Evolutionary conservation across 192 early-diverging fungal genomes (phyloP), one percentile per base, ranked within the genome.

Genomic region (Entomortierella lignicola): DNA sequence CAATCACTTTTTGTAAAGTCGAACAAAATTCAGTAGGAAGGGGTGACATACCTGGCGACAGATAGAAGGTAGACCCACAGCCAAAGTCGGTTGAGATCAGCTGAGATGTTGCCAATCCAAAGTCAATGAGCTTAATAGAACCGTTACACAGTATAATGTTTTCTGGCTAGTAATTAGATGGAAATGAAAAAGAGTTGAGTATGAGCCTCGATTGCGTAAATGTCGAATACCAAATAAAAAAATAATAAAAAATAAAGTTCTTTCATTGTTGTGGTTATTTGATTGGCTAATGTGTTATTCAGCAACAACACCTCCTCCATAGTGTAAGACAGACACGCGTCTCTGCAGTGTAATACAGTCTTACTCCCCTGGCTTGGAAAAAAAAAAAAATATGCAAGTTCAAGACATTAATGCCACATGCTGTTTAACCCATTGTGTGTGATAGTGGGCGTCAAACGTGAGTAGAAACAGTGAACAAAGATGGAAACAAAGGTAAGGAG

Each of bases 41-140:
- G 23, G 51, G 15, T 47, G 20, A 29, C 52, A 47, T 86, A 88
- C 87, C 87, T 72, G 87, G 87, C 27, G 85, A 86, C 48, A 88
- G 79, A 44, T 88, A 88, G 70, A 85, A 88, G 1, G 84, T 82
- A 34, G 83, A 85, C 4, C 87, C 87, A 55, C 85, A 88, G 31
- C 85, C 96, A 95, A 80, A 93, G 83, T 71, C 92, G 83, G 70
- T 87, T 60, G 93, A 94, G 88, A 60, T 89, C 56, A 51, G 69
- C 55, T 77, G 89, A 59, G 74, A 86, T 64, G 81, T 97, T 39
- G 97, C 94, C 66, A 99, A 80, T 7, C 97, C 97, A 89, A 99
- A 99, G 81, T 99, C 97, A 11, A 94, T 90, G 42, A 99, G 87
- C 84, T 95, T 99, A 75, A 94, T 86, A 53, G 89, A 80, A 29